Percentiles rank a stretch among this genome's conserved stretches.
Conservation (phyloP, 345 rosid species). For the Bruguiera parviflora region DNA sequence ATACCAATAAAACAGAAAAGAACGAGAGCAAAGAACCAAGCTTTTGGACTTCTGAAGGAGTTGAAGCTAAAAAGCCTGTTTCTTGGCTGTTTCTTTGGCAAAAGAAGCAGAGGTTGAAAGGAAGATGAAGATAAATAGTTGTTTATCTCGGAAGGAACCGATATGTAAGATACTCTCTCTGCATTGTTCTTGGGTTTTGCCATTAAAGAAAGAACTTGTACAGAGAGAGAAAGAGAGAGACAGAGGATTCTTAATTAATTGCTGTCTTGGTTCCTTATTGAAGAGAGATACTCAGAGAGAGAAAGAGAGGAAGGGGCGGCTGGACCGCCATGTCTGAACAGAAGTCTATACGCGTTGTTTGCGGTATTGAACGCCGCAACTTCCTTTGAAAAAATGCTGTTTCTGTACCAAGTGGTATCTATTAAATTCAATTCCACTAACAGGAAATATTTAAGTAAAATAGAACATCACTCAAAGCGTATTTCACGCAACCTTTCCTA, state of each 20-base stretch:
- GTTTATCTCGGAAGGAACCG: slow-evolving; percentile 31
- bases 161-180: slow-evolving; percentile 27
- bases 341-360: slow-evolving; percentile 12
- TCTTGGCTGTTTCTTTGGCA: slow-evolving; percentile 50
- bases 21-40: slow-evolving; percentile 55
- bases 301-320: slow-evolving; percentile 7
- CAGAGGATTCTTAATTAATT: neutral
- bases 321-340: slow-evolving; percentile 14
- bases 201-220: slow-evolving; percentile 12
- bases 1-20: slow-evolving; percentile 53
- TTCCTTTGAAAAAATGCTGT: neutral
- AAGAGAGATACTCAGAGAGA: neutral
- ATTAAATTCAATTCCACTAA: neutral
- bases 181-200: slow-evolving; percentile 27
- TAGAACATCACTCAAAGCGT: too few species aligned
- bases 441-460: too few species aligned
- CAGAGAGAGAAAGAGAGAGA: neutral
- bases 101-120: slow-evolving; percentile 53
- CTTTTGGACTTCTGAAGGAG: slow-evolving; percentile 43
- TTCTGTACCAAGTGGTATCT: neutral
- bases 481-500: too few species aligned
- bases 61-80: slow-evolving; percentile 21
- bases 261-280: neutral
- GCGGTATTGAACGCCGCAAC: neutral
- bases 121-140: slow-evolving; percentile 50